Conservation (phyloP, 805 yeast species). For the Candida argentea region DNA sequence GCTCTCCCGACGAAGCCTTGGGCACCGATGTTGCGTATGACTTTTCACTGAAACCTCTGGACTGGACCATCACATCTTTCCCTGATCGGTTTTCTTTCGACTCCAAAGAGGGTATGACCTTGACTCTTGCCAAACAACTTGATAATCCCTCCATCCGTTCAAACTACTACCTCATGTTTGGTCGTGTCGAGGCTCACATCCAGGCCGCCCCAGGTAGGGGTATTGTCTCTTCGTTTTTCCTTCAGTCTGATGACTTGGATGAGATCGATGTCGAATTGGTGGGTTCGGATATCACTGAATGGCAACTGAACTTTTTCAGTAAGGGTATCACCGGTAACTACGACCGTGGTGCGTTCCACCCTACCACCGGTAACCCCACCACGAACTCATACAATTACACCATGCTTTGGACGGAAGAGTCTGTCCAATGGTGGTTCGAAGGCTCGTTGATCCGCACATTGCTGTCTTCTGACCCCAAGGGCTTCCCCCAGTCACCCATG, state of each 20-base stretch:
- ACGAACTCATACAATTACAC: constrained; percentile 64
- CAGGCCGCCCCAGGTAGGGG: constrained; percentile 75
- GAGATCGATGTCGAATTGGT: constrained; percentile 86
- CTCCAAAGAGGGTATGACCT: constrained; percentile 44
- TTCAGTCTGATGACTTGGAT: constrained; percentile 78
- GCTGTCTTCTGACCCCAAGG: constrained; percentile 39
- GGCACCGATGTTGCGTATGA: constrained; percentile 43
- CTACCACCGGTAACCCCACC: constrained; percentile 44
- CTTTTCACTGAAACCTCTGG: constrained; percentile 38
- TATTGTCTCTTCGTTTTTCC: constrained; percentile 67
- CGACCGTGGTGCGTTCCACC: constrained; percentile 70
- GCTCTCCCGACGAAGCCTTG: constrained; percentile 45
- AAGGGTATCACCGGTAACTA: constrained; percentile 72
- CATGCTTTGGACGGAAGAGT: constrained; percentile 69
- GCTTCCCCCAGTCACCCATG: constrained; percentile 93
- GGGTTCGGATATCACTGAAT: constrained; percentile 67
- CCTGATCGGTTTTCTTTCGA: constrained; percentile 26
- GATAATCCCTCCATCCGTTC: constrained; percentile 77
- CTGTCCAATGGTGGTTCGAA: constrained; percentile 62
- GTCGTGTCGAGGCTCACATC: constrained; percentile 63
- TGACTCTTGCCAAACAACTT: constrained; percentile 50
- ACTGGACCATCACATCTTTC: constrained; percentile 32
- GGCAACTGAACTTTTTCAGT: constrained; percentile 72
- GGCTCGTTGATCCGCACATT: constrained; percentile 61
- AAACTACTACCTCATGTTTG: constrained; percentile 81